Percentiles rank a stretch among this genome's conserved stretches.
Conservation (phyloP, 1,284 basidiomycete genomes). For the Acaromyces ingoldii region DNA sequence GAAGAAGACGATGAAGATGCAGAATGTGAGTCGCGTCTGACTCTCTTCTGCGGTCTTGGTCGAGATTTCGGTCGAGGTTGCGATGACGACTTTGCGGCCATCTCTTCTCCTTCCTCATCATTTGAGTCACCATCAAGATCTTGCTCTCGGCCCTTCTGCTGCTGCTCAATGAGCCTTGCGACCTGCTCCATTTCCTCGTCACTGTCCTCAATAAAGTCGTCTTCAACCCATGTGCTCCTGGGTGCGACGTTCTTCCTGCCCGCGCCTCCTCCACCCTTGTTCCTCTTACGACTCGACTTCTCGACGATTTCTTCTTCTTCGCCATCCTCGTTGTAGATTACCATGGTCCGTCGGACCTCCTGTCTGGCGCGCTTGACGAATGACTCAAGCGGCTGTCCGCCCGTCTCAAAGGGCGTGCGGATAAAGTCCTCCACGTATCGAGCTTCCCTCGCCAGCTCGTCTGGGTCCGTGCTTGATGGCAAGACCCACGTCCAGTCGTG, state of each 20-base stretch:
- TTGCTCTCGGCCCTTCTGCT: not conserved
- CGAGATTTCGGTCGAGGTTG: no score
- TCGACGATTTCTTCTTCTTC: slow-evolving; percentile 24
- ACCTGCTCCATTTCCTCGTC: slow-evolving; percentile 29
- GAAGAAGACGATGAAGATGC: no score
- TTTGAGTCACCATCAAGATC: not conserved
- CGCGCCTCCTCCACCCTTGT: not conserved
- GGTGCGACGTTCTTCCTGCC: slow-evolving; percentile 3
- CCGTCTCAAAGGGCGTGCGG: slow-evolving; percentile 24
- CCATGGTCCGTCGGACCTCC: slow-evolving; percentile 3
- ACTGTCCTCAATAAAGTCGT: slow-evolving; percentile 45
- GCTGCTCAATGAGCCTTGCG: not conserved
- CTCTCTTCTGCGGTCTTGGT: no score
- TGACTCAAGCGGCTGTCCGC: not conserved
- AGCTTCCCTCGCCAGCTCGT: slow-evolving; percentile 33
- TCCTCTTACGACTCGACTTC: not conserved
- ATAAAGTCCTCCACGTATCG: slow-evolving; percentile 44
- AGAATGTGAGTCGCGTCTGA: no score
- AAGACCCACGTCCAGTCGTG: slow-evolving; percentile 41
- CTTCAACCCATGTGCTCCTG: slow-evolving; percentile 16
- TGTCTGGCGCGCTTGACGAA: not conserved
- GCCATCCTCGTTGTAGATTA: slow-evolving; percentile 15
- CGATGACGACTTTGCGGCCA: slow-evolving; percentile 1
- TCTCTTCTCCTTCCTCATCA: not conserved
- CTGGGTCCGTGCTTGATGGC: slow-evolving; percentile 24